Conservation (phyloP, 495 filamentous ascomycete species). For the Daldinia caldariorum region DNA sequence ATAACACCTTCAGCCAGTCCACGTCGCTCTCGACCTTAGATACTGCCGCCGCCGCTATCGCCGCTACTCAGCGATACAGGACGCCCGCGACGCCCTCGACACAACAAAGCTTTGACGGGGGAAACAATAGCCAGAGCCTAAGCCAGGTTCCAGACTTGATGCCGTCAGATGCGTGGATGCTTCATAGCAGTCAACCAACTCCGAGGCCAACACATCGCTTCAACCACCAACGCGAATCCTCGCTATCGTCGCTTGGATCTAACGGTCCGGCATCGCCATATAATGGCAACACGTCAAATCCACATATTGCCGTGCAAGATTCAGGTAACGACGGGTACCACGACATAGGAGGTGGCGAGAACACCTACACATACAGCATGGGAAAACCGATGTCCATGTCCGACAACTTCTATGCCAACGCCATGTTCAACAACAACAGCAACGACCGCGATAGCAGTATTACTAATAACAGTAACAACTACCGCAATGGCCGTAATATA, state of each 20-base stretch:
- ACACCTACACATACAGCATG: constrained; percentile 53
- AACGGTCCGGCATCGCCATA: constrained; percentile 65
- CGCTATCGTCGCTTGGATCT: constrained; percentile 65
- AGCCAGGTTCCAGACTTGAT: constrained; percentile 50
- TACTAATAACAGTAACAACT: constrained; percentile 39
- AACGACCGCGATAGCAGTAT: constrained; percentile 25
- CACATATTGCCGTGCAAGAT: constrained; percentile 62
- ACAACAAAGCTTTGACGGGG: constrained; percentile 35
- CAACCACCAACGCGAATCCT: constrained; percentile 64
- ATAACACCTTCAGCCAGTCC: constrained; percentile 19
- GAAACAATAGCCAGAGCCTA: constrained; percentile 42
- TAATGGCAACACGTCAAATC: constrained; percentile 60
- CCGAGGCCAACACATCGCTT: constrained; percentile 52
- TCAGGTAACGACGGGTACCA: constrained; percentile 52
- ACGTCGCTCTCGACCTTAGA: constrained; percentile 53
- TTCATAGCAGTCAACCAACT: constrained; percentile 51
- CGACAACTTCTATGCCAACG: constrained; percentile 50
- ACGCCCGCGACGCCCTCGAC: constrained; percentile 40
- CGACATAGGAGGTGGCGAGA: constrained; percentile 50
- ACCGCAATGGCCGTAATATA: constrained; percentile 31
- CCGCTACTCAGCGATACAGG: constrained; percentile 45
- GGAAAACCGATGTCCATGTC: constrained; percentile 48
- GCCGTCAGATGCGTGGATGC: constrained; percentile 57
- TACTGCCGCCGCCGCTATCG: constrained; percentile 48
- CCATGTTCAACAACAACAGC: constrained; percentile 24